A percentile compares a stretch with the other conserved stretches of the same genome.
phyloP scores from a whole-genome alignment of 345 rosid species.

The Sisymbrium altissimum region DNA sequence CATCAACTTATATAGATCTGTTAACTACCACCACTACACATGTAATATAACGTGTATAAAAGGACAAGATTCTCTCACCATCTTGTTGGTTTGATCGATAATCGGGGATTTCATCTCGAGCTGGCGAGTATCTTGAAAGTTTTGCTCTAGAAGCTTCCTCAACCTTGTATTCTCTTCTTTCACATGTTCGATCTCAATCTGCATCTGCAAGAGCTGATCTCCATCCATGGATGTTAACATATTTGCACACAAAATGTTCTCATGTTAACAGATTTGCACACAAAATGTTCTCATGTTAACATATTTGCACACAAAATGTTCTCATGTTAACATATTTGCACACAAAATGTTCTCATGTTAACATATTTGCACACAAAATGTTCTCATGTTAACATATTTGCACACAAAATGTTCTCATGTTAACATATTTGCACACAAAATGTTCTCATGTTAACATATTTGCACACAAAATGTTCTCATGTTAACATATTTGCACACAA shows the following conservation, averaged over 20 bases:
- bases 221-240: conserved; percentile 15
- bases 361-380: too few relatives aligned
- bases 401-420: too few relatives aligned
- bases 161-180: conserved; percentile 33
- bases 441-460: too few relatives aligned
- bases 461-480: too few relatives aligned
- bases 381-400: too few relatives aligned
- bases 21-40: not conserved
- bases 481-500: too few relatives aligned
- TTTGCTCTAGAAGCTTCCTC: conserved; percentile 35
- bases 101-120: conserved; percentile 37
- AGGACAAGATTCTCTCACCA: conserved; percentile 15
- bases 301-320: too few relatives aligned
- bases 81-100: conserved; percentile 14
- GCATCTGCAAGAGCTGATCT: conserved; percentile 31
- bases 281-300: too few relatives aligned
- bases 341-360: too few relatives aligned
- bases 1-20: not conserved
- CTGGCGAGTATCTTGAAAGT: conserved; percentile 30
- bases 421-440: too few relatives aligned
- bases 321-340: too few relatives aligned
- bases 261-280: too few relatives aligned
- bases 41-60: not conserved
- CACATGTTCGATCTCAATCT: conserved; percentile 33
- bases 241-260: not conserved